These are phyloP conservation scores for Rhizopogon sp. DNA, from an alignment of 768 basidiomycete genomes.

Conservation along the genomic window DNA sequence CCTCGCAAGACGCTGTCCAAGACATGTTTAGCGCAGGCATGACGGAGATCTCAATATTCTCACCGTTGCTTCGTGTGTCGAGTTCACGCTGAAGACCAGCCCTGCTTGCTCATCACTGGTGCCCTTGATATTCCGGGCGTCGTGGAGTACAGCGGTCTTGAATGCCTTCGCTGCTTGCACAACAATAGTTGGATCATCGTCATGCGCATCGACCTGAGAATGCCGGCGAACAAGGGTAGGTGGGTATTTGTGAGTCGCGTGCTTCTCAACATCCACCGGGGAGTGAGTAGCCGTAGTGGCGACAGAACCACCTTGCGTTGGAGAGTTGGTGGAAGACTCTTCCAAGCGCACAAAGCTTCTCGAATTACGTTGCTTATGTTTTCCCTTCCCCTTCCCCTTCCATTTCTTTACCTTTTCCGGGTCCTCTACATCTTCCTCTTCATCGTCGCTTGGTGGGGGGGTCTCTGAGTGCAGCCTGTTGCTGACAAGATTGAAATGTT, in stretches of 20 bases:
- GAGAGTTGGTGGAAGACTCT: slow-evolving; percentile 9
- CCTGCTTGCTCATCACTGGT: slow-evolving; percentile 36
- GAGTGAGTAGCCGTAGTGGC: not conserved
- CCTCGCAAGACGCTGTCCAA: slow-evolving; percentile 56
- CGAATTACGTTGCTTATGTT: slow-evolving; percentile 10
- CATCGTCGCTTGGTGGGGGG: slow-evolving; percentile 19
- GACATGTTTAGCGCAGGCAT: not conserved
- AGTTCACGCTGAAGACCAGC: slow-evolving; percentile 50
- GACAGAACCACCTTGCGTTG: not conserved
- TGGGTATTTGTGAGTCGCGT: slow-evolving; percentile 33
- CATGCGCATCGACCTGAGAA: slow-evolving; percentile 16
- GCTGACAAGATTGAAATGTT: slow-evolving; percentile 33
- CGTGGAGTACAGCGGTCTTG: slow-evolving; percentile 68
- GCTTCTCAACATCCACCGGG: slow-evolving; percentile 2
- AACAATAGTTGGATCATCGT: slow-evolving; percentile 34
- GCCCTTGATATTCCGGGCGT: slow-evolving; percentile 66
- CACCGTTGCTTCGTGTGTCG: slow-evolving; percentile 66
- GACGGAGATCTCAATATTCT: not conserved
- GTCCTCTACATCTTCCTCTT: slow-evolving; percentile 26
- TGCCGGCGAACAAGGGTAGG: slow-evolving; percentile 21
- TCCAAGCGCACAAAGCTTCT: slow-evolving; percentile 2
- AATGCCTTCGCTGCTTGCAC: slow-evolving; percentile 58
- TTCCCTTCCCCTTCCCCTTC: slow-evolving; percentile 29
- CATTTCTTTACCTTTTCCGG: slow-evolving; percentile 12
- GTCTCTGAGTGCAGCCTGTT: slow-evolving; percentile 24